Evolutionary conservation across 1,284 basidiomycete species (phyloP).

Genomic region (Cryptococcus amylolentus): DNA sequence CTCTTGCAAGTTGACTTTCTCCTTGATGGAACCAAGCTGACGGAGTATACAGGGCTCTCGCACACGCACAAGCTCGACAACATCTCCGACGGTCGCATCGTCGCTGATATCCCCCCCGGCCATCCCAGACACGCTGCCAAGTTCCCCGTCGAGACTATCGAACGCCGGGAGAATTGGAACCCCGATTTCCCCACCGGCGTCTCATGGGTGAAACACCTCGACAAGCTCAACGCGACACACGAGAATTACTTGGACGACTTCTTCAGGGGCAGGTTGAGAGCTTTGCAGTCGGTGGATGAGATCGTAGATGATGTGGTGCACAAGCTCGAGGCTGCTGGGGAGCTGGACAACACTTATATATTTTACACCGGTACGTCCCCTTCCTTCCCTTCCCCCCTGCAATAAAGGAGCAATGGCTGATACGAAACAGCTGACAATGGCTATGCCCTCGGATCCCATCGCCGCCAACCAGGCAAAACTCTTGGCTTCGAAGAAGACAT

Average conservation of each 20-base stretch:
- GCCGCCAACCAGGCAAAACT: constrained; percentile 41
- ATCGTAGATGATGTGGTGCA: constrained; percentile 33
- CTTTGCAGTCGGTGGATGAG: constrained; percentile 40
- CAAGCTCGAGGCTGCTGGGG: constrained; percentile 26
- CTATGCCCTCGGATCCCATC: constrained; percentile 36
- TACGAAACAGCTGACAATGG: constrained; percentile 34
- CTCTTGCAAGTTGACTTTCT: constrained; percentile 1
- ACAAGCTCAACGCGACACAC: constrained; percentile 32
- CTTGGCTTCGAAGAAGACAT: constrained; percentile 43
- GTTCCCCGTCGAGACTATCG: constrained; percentile 23
- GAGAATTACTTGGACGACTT: constrained; percentile 43
- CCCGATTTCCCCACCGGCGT: constrained; percentile 30
- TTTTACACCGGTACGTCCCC: constrained; percentile 29
- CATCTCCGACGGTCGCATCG: not conserved
- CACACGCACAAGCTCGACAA: not conserved
- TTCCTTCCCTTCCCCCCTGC: not conserved
- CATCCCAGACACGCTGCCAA: constrained; percentile 27
- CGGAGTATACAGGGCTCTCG: not conserved
- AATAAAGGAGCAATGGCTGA: not conserved
- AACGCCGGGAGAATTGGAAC: constrained; percentile 25
- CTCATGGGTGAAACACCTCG: constrained; percentile 33
- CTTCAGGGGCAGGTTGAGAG: constrained; percentile 31
- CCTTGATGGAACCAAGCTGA: not conserved
- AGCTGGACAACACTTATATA: constrained; percentile 41
- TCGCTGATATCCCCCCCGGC: constrained; percentile 13